Evolutionary conservation across 257 asterid genomes (phyloP), one percentile per base, ranked within the genome.

Genomic region (Nicotiana noctiflora): DNA sequence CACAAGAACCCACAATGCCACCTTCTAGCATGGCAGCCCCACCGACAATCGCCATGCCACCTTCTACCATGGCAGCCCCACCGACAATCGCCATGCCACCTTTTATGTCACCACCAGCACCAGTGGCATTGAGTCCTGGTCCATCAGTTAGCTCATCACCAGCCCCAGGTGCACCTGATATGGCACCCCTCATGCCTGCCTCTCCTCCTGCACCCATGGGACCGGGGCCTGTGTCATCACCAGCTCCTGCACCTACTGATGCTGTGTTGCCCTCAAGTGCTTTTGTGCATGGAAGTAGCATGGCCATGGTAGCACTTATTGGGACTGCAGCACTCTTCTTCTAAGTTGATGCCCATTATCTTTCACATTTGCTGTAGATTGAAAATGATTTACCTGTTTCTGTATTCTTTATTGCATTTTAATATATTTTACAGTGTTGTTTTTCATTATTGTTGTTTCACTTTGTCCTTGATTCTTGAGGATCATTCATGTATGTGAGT

Each of bases 251-350:
- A 59, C 88, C 70, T 61, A 57, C 21, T 2, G 21, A 82, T 19
- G 17, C 49, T 40, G 49, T 40, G 49, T 40, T 40, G 49, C 77
- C 63, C 9, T 86, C 89, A 8, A 84, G 80, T 23, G 89, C 88
- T 80, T 83, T 85, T 51, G 63, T 75, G 76, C 80, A 74, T 25
- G 86, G 91, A 80, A 79, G 84, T 68, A 88, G 85, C 88, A 81
- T 86, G 68, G 85, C 81, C 31, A 19, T 91, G 80, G 74, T 89
- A 49, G 89, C 90, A 51, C 85, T 91, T 66, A 65, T 91, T 59
- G 95, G 90, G 29, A 93, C 88, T 77, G 86, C 83, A 53, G 87
- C 95, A 59, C 78, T 89, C 18, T 68, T 89, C 63, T 86, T 84
- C 85, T 88, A 64, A 84, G 53, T 37, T 61, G 56, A 31, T 66